Conservation (phyloP, 202 grass and related monocot species). For the Panicum hallii region DNA sequence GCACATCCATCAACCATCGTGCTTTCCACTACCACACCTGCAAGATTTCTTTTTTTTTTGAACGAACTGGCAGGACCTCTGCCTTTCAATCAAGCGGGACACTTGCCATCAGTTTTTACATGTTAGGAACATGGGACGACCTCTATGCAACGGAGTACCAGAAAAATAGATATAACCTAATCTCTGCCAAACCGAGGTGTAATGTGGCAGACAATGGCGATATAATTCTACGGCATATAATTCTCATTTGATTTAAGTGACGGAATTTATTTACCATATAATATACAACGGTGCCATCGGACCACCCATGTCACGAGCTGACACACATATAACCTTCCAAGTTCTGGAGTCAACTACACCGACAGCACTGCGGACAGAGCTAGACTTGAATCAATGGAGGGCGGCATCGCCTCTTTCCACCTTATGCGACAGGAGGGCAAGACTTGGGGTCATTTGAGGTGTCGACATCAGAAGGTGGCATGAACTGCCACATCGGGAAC, state of each 20-base stretch:
- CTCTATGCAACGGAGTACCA: neutral
- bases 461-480: slow-evolving; percentile 94
- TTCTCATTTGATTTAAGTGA: slow-evolving; percentile 19
- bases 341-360: slow-evolving; percentile 49
- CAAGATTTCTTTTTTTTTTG: too few relatives aligned
- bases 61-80: too few relatives aligned
- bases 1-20: neutral
- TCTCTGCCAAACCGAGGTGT: too few relatives aligned
- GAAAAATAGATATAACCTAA: too few relatives aligned
- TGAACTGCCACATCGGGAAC: slow-evolving; percentile 99
- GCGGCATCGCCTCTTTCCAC: slow-evolving; percentile 51
- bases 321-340: slow-evolving; percentile 30
- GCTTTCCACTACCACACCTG: neutral
- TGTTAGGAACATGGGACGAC: neutral
- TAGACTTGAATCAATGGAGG: slow-evolving; percentile 33
- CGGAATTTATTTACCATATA: slow-evolving; percentile 57
- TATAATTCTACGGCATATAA: neutral
- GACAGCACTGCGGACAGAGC: slow-evolving; percentile 22
- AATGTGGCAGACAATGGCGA: neutral
- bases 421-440: slow-evolving; percentile 86
- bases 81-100: too few relatives aligned
- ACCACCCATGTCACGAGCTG: slow-evolving; percentile 26
- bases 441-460: slow-evolving; percentile 87
- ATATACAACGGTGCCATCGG: slow-evolving; percentile 55
- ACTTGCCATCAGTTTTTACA: neutral